Evolutionary conservation across 2,329 filamentous ascomycete genomes (phyloP), one percentile per base, ranked within the genome.

Genomic region (Exophiala phaeomuriformis): DNA sequence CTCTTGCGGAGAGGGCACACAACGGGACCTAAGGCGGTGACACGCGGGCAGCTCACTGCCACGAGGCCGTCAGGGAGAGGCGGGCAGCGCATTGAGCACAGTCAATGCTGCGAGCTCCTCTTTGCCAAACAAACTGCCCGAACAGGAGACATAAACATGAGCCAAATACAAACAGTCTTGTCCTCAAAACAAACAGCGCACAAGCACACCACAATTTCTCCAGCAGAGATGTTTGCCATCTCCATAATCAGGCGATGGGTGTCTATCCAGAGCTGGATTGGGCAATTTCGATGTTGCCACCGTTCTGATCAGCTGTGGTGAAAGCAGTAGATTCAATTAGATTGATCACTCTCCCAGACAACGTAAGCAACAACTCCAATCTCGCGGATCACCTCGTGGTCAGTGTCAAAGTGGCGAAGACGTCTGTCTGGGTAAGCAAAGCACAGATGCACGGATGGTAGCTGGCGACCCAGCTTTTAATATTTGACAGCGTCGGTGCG

Each of bases 291-390:
- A 36, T 32, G 45, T 44, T 40, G 45, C 30, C 44, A 47, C 36
- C 12, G n/a, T 32, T 29, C 29, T 8, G 35, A 47, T 41, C 50
- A 47, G 29, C 36, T 3, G 6, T 19, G 28, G 7, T 43, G 42
- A 46, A 37, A 43, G 43, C 28, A 47, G 47, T 53, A 36, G 39
- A 37, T 48, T 37, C 40, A 12, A 10, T 37, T 30, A 53, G 32
- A 49, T 53, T 53, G 51, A 32, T 9, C 51, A 53, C 37, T 49
- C 51, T 53, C 51, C 51, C 28, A 53, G 51, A 52, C 49, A 52
- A 47, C 49, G 32, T 47, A 3, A 30, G 37, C 33, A 27, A 31
- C 33, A 41, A 10, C 35, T 7, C 19, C 49, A 52, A 52, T 52
- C 36, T 52, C 31, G 9, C 12, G n/a, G 35, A 32, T n/a, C 27